These are phyloP conservation scores for Dentipellis fragilis DNA, from an alignment of 768 basidiomycete genomes.

Conservation along the genomic window DNA sequence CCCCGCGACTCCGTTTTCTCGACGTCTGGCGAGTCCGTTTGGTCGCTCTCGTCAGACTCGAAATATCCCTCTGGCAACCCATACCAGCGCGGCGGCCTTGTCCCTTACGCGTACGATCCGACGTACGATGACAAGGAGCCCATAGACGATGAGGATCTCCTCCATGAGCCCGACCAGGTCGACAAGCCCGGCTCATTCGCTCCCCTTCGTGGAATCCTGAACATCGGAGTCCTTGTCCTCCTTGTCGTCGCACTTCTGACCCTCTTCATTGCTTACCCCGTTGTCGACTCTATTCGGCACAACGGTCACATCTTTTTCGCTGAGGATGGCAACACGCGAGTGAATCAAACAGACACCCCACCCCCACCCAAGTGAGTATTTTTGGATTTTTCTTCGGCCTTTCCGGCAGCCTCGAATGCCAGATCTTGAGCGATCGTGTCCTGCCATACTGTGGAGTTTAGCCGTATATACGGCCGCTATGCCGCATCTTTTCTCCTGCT, in stretches of 20 bases:
- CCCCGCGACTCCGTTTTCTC: conserved; percentile 38
- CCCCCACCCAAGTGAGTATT: background rate
- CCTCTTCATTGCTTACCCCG: conserved; percentile 80
- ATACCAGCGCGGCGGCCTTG: conserved; percentile 28
- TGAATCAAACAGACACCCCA: conserved; percentile 39
- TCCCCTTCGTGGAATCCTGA: conserved; percentile 45
- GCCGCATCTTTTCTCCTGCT: too few species aligned
- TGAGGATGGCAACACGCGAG: conserved; percentile 40
- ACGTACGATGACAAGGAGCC: conserved; percentile 41
- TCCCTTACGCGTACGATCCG: conserved; percentile 69
- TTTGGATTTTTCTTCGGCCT: background rate
- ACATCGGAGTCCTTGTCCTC: conserved; percentile 57
- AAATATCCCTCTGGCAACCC: conserved; percentile 49
- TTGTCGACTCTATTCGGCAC: conserved; percentile 43
- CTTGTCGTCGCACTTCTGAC: conserved; percentile 52
- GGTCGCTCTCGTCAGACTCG: conserved; percentile 42
- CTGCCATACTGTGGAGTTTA: too few species aligned
- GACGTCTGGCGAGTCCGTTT: conserved; percentile 40
- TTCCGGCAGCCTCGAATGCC: too few species aligned
- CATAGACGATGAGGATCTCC: conserved; percentile 62
- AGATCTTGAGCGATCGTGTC: too few species aligned
- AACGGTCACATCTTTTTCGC: conserved; percentile 33
- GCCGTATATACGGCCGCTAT: too few species aligned
- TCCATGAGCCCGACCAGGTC: conserved; percentile 49
- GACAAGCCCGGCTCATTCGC: conserved; percentile 28